phyloP scores from a whole-genome alignment of 2,329 filamentous ascomycete species.

The Myriosclerotinia curreyana region DNA sequence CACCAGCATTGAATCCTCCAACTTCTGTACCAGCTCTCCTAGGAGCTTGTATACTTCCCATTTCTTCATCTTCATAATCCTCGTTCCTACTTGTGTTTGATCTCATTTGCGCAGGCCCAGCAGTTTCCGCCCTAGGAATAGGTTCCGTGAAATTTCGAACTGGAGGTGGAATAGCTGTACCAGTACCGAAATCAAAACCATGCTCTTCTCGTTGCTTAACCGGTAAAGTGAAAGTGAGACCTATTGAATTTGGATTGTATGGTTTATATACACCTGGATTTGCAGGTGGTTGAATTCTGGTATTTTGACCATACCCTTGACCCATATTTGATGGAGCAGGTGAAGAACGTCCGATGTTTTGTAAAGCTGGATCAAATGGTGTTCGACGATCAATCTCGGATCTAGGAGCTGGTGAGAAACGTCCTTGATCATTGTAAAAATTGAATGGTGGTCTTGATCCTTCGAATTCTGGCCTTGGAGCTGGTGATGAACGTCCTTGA shows the following conservation, averaged over 20 bases:
- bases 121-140: slow-evolving; percentile 10
- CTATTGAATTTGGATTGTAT: not conserved
- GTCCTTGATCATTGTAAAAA: slow-evolving; percentile 8
- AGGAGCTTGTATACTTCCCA: not conserved
- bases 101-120: not conserved
- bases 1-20: not conserved
- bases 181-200: not conserved
- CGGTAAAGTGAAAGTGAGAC: not conserved
- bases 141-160: slow-evolving; percentile 7
- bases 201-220: not conserved
- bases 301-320: slow-evolving; percentile 6
- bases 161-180: not conserved
- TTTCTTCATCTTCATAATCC: slow-evolving; percentile 18
- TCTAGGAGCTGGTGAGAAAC: not conserved
- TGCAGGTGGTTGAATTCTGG: not conserved
- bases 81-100: not conserved
- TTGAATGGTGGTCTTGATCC: slow-evolving; percentile 3
- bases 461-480: not conserved
- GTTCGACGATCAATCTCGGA: not conserved
- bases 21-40: slow-evolving; percentile 11
- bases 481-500: slow-evolving; percentile 6
- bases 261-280: not conserved
- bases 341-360: not conserved
- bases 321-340: not conserved
- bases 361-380: slow-evolving; percentile 13